Evolutionary conservation across 768 basidiomycete genomes (phyloP).

Genomic region (Pulveroboletus sp.): DNA sequence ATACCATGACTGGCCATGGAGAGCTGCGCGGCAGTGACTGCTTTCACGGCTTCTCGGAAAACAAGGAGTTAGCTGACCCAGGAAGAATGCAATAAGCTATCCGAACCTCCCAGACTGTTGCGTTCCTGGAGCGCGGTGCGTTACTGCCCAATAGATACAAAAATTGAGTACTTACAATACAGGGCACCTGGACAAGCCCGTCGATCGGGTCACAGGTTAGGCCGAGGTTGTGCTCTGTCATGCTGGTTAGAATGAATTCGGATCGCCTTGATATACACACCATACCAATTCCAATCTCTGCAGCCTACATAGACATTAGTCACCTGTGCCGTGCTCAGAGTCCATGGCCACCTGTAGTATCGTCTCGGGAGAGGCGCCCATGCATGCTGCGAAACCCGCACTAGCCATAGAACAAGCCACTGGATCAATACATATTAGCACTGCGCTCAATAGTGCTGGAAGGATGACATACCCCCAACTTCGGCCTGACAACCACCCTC

Average conservation of each 20-base stretch:
- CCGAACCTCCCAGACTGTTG: slow-evolving; percentile 76
- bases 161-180: slow-evolving; percentile 56
- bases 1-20: slow-evolving; percentile 89
- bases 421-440: slow-evolving; percentile 17
- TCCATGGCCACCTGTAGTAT: slow-evolving; percentile 56
- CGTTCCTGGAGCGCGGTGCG: slow-evolving; percentile 49
- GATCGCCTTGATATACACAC: background rate
- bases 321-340: background rate
- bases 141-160: slow-evolving; percentile 2
- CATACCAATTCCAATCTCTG: slow-evolving; percentile 86
- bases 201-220: slow-evolving; percentile 94
- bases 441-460: background rate
- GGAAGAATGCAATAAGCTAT: background rate
- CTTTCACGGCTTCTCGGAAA: slow-evolving; percentile 68
- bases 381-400: slow-evolving; percentile 89
- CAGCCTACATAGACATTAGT: slow-evolving; percentile 43
- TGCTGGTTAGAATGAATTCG: slow-evolving; percentile 1
- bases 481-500: slow-evolving; percentile 96
- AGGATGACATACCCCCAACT: slow-evolving; percentile 64
- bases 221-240: slow-evolving; percentile 74
- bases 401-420: slow-evolving; percentile 97
- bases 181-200: slow-evolving; percentile 91
- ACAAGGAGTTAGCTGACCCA: slow-evolving; percentile 4
- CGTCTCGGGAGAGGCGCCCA: slow-evolving; percentile 86
- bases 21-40: slow-evolving; percentile 89